phyloP scores from a whole-genome alignment of 2,329 filamentous ascomycete species.

The Ceratocystis harringtonii region DNA sequence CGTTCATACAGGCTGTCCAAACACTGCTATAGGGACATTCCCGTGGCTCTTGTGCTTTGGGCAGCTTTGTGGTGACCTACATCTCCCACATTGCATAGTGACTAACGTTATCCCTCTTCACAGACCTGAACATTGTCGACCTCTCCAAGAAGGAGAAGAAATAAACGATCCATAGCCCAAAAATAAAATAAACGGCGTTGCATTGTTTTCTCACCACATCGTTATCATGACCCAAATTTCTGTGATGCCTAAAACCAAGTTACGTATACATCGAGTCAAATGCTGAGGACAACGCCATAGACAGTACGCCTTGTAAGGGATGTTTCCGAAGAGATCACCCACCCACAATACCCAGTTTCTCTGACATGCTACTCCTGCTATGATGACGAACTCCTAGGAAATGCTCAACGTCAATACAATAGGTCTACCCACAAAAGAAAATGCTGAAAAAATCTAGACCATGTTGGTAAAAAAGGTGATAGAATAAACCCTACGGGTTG shows the following conservation, averaged over 20 bases:
- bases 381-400: no score
- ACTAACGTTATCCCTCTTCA: constrained; percentile 11
- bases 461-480: background rate
- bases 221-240: background rate
- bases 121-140: constrained; percentile 39
- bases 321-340: no score
- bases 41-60: background rate
- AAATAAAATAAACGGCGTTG: constrained; percentile 18
- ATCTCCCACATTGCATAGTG: background rate
- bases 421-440: no score
- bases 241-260: background rate
- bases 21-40: background rate
- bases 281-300: background rate
- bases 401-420: no score
- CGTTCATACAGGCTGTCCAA: background rate
- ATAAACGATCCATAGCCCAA: constrained; percentile 17
- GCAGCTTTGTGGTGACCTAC: background rate
- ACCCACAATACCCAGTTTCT: no score
- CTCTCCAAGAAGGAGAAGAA: constrained; percentile 37
- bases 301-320: background rate
- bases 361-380: no score
- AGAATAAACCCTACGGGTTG: background rate
- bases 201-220: constrained; percentile 16
- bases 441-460: no score
- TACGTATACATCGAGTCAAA: background rate